Percentiles rank a stretch among this genome's conserved stretches.
phyloP scores from a whole-genome alignment of 129 eudicot genomes.

The carrot (Daucus carota) region DNA sequence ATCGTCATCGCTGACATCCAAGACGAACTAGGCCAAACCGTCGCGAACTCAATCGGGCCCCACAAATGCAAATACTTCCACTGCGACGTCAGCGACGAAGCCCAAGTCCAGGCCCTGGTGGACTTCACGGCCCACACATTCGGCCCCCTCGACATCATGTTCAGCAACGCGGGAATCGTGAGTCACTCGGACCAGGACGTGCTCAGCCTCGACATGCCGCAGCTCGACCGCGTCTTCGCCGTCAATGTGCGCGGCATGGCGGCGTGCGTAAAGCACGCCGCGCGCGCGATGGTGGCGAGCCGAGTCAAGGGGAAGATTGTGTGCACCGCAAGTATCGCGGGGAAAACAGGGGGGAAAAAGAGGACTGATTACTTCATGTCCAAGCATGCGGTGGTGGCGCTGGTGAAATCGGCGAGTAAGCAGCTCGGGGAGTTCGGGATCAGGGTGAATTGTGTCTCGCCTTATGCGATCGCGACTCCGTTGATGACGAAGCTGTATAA shows the following conservation, averaged over 20 bases:
- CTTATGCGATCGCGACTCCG: conserved; percentile 16
- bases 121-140: not conserved
- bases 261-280: conserved; percentile 24
- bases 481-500: not conserved
- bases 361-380: conserved; percentile 27
- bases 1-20: conserved; percentile 30
- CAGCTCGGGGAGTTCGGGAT: conserved; percentile 22
- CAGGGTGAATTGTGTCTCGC: conserved; percentile 24
- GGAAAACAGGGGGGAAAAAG: conserved; percentile 8
- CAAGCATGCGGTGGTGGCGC: conserved; percentile 16
- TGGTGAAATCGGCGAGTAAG: conserved; percentile 19
- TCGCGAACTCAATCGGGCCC: conserved; percentile 4
- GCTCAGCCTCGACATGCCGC: conserved; percentile 15
- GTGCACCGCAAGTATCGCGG: conserved; percentile 20
- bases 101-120: not conserved
- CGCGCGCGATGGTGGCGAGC: conserved; percentile 14
- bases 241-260: conserved; percentile 19
- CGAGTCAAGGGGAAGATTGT: conserved; percentile 20
- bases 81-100: conserved; percentile 11
- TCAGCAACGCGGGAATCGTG: conserved; percentile 24
- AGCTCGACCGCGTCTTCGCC: conserved; percentile 9
- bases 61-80: conserved; percentile 18
- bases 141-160: conserved; percentile 26
- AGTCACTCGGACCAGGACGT: conserved; percentile 12
- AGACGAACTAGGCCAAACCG: conserved; percentile 17